Evolutionary conservation across 176 grass and related monocot genomes (phyloP).

Genomic region (Microstegium vimineum): DNA sequence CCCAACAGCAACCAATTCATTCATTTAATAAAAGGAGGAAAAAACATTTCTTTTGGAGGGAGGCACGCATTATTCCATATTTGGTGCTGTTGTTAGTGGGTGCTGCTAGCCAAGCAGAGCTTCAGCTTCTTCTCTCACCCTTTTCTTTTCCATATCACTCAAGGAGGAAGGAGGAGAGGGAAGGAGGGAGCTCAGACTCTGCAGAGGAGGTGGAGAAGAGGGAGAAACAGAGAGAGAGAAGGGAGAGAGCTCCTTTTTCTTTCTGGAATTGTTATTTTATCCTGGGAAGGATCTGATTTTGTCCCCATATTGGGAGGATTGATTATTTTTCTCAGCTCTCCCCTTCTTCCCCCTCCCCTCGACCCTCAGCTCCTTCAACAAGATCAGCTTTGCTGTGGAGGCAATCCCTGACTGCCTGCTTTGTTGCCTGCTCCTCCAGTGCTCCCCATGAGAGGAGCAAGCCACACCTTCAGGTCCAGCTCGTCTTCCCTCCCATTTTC

Average conservation of each 20-base stretch:
- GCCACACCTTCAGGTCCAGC: constrained; percentile 36
- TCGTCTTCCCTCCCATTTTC: constrained; percentile 41
- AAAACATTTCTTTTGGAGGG: constrained; percentile 27
- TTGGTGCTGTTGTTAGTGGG: constrained; percentile 55
- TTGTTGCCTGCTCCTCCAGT: constrained; percentile 13
- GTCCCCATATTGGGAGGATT: constrained; percentile 60
- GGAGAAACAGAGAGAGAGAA: not conserved
- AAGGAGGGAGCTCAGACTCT: not conserved
- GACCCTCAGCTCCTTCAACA: not conserved
- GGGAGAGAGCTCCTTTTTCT: constrained; percentile 11
- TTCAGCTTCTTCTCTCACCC: not conserved
- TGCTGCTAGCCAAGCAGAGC: constrained; percentile 11
- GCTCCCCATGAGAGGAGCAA: constrained; percentile 45
- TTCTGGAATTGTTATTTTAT: constrained; percentile 53
- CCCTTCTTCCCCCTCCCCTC: not conserved
- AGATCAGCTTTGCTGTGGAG: constrained; percentile 30
- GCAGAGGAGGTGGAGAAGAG: not conserved
- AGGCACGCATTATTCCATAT: constrained; percentile 36
- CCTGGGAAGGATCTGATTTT: constrained; percentile 59
- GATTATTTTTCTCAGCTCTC: constrained; percentile 36
- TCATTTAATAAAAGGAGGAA: not conserved
- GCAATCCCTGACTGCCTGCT: constrained; percentile 18
- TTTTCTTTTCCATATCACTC: not conserved
- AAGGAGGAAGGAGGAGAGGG: not conserved
- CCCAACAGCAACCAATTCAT: constrained; percentile 29